Evolutionary conservation across 139 green algal species (phyloP), one percentile per base, ranked within the genome.

Genomic region (Chlamydomonas sp.): DNA sequence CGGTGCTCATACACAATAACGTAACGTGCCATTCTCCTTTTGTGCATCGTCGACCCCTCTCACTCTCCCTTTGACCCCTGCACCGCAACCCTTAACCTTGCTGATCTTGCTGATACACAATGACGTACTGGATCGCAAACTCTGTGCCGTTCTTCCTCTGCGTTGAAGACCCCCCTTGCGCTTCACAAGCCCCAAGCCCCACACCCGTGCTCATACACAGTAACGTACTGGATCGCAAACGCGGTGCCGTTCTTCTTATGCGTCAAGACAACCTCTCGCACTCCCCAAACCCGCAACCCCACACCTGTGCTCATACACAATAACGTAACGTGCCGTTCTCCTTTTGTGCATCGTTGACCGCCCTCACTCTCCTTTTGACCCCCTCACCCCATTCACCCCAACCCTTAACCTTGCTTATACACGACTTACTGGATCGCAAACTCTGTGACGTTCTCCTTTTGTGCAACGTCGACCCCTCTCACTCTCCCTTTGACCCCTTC

Each of bases 351-450:
- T 54, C 20, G 20, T 54, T 54, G 16, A 54, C 20, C 16, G 16
- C 43, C 43, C 20, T 13, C 43, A 54, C 20, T 20, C 43, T 13
- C 20, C 16, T 26, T 20, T 20, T 54, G 43, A 20, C 20, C 16
- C 13, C 16, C 43, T 54, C 16, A 54, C 20, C 16, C 43, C 13
- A 54, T 20, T 54, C 16, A 54, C 20, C 16, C 43, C 13, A 54
- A 20, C 43, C 43, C 20, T 54, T 13, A 26, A 54, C 43, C 43
- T 26, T 54, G 20, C 13, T 54, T 54, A 13, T 54, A n/a, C n/a
- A n/a, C n/a, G n/a, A n/a, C n/a, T n/a, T n/a, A 99, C 81, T 99
- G 84, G 28, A 99, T 99, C 1, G 84, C 81, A 81, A 99, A 99
- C 39, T 92, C 74, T 0, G 84, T 91, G 22, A 88, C 89, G 59